These are phyloP conservation scores for Aphanoascus verrucosus DNA, from an alignment of 2,329 filamentous ascomycete species.

Conservation along the genomic window DNA sequence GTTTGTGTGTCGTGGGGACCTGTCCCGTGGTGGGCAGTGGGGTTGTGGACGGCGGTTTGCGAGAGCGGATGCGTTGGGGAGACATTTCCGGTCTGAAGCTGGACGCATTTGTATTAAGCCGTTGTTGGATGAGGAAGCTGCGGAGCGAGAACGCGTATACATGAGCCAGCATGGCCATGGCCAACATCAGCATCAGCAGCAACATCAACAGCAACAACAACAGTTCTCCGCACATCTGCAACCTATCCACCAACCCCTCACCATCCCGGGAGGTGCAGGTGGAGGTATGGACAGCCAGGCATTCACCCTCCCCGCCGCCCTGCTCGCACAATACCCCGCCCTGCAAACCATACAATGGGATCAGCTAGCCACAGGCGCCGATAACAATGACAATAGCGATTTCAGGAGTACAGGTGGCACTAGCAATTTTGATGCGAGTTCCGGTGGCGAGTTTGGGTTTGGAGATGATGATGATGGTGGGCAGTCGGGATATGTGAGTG, in stretches of 20 bases:
- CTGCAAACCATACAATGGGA: constrained; percentile 89
- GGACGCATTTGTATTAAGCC: constrained; percentile 95
- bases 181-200: constrained; percentile 50
- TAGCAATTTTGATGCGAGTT: constrained; percentile 42
- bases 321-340: constrained; percentile 85
- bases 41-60: constrained; percentile 89
- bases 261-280: no score
- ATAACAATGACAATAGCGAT: constrained; percentile 43
- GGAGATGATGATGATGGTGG: constrained; percentile 33
- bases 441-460: constrained; percentile 34
- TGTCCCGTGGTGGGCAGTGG: constrained; percentile 76
- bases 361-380: constrained; percentile 53
- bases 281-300: constrained; percentile 47
- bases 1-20: constrained; percentile 87
- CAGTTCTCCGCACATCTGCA: constrained; percentile 47
- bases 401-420: constrained; percentile 46
- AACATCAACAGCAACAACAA: constrained; percentile 49
- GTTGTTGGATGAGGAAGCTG: constrained; percentile 85
- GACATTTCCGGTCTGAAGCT: constrained; percentile 91
- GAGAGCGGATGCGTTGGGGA: constrained; percentile 83
- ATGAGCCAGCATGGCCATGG: constrained; percentile 65
- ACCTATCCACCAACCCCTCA: constrained; percentile 47
- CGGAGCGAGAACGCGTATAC: constrained; percentile 65
- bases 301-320: constrained; percentile 69
- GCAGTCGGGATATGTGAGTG: constrained; percentile 27